Conservation (phyloP, 176 grass and related monocot genomes). For the Aegilops bicornis region DNA sequence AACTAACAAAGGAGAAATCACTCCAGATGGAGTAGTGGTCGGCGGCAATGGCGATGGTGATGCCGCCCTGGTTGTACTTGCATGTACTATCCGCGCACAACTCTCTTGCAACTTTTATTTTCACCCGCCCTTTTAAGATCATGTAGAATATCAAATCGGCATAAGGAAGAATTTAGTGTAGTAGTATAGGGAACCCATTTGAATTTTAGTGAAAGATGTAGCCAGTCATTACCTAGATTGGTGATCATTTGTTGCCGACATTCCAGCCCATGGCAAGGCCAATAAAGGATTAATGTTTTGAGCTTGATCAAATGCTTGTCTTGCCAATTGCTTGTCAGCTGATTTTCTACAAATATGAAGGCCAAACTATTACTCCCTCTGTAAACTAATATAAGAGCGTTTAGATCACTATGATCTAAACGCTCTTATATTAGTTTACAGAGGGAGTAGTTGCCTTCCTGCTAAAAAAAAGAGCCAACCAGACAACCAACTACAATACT, state of each 20-base stretch:
- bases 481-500: constrained; percentile 9
- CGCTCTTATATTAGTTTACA: no score
- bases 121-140: constrained; percentile 45
- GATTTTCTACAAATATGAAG: constrained; percentile 76
- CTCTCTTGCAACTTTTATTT: constrained; percentile 82
- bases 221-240: constrained; percentile 31
- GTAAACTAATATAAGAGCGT: no score
- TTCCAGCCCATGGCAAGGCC: constrained; percentile 94
- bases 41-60: no score
- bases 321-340: constrained; percentile 66
- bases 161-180: constrained; percentile 4
- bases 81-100: constrained; percentile 78
- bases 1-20: no score
- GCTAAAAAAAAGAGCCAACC: constrained; percentile 12
- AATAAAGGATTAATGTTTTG: constrained; percentile 90
- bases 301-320: constrained; percentile 80
- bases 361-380: constrained; percentile 1
- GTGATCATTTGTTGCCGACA: constrained; percentile 53
- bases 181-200: background rate
- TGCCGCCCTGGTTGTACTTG: constrained; percentile 32
- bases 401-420: no score
- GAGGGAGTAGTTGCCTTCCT: background rate
- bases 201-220: constrained; percentile 6
- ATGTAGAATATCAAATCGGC: constrained; percentile 41
- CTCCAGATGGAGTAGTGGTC: no score